Percentiles rank a stretch among this genome's conserved stretches.
These are phyloP conservation scores for Coemansia sp. DNA, from an alignment of 192 early-diverging fungal species.

Conservation along the genomic window DNA sequence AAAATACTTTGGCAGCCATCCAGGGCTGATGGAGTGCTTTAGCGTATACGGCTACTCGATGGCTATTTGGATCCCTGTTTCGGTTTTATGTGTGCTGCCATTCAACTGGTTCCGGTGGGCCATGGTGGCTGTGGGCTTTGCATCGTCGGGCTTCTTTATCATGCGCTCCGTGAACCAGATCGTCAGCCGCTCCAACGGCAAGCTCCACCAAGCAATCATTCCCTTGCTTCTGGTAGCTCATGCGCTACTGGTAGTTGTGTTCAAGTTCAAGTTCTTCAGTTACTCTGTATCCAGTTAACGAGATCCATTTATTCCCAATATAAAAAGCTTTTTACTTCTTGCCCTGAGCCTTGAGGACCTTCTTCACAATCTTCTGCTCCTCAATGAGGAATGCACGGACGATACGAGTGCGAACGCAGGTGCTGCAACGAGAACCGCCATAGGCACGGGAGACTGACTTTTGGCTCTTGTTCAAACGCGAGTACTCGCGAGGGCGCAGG, in stretches of 20 bases:
- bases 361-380: conserved; percentile 99
- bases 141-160: conserved; percentile 62
- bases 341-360: conserved; percentile 82
- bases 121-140: conserved; percentile 74
- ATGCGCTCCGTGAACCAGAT: conserved; percentile 54
- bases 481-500: conserved; percentile 90
- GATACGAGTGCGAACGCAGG: conserved; percentile 84
- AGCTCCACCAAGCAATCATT: conserved; percentile 66
- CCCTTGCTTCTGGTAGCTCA: conserved; percentile 66
- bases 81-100: conserved; percentile 78
- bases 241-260: conserved; percentile 66
- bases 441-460: conserved; percentile 94
- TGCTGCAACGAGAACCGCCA: conserved; percentile 92
- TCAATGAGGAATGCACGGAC: conserved; percentile 98
- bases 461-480: conserved; percentile 85
- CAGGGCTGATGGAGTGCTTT: conserved; percentile 82
- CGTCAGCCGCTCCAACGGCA: conserved; percentile 66
- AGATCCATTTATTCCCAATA: conserved; percentile 7
- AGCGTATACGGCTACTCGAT: conserved; percentile 90
- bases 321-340: conserved; percentile 48
- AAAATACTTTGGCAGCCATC: conserved; percentile 81
- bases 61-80: conserved; percentile 89
- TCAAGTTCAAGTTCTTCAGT: conserved; percentile 86
- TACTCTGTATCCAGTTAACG: conserved; percentile 48
- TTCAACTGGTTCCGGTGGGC: conserved; percentile 79